Base-by-base conservation (phyloP, 2,329 filamentous ascomycete species). In the Trichoderma simmonsii region DNA sequence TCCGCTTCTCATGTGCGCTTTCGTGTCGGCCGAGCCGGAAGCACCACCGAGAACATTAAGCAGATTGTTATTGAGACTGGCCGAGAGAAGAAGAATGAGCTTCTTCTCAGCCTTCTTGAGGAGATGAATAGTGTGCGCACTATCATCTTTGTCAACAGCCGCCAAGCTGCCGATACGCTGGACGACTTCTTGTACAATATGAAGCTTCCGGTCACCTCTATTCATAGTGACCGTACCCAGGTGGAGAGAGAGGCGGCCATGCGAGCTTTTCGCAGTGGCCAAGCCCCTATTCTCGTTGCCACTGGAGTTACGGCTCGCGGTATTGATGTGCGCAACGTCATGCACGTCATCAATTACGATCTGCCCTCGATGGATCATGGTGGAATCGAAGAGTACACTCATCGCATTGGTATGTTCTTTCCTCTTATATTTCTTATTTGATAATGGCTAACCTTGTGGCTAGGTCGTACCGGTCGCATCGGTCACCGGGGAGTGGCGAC, bases 291-390 rank as follows among this genome's bases (percentile, higher is more conserved):
- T 70, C 82, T 99, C 72, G 89, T 98, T 73, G 90, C 95, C 12
- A 98, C 95, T 26, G 93, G 93, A 62, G 89, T 99, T 66, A 91
- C 92, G 66, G 93, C 94, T 78, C 94, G 96, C 76, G 96, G 96
- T 7, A 90, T 98, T 39, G 95, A 98, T 76, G 91, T 98, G 43
- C 89, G 89, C 72, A 94, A 96, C 75, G 91, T 98, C 6, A 90
- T 91, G 84, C 94, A 97, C 75, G 92, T 99, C 73, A 91, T 99
- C 86, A 98, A 99, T 83, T 98, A 91, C 76, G 95, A 98, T 73
- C 85, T 98, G 2, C 95, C 95, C 0, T 90, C 86, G 6, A 82
- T 86, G 57, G 85, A 89, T 1, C 87, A 95, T 76, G 94, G 94
- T n/a, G 95, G 95, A 2, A 97, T 98, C 71, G 90, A 93, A 63